Evolutionary conservation across 306 rosid genomes (phyloP).

Genomic region (Argentina anserina): DNA sequence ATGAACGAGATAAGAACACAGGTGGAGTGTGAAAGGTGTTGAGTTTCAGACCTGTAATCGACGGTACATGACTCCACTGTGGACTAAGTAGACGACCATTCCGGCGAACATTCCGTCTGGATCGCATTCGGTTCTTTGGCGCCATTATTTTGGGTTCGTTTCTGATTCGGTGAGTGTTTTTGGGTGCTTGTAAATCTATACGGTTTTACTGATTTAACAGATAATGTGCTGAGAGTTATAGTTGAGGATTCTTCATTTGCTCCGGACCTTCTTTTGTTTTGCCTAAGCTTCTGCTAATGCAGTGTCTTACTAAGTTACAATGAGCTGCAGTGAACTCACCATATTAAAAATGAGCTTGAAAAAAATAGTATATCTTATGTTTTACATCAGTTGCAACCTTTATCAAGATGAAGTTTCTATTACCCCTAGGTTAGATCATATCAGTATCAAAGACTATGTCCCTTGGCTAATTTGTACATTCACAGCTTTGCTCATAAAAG

Average conservation of each 20-base stretch:
- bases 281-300: too few relatives aligned
- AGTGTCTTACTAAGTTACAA: too few relatives aligned
- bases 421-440: neutral
- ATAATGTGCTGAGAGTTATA: too few relatives aligned
- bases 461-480: constrained; percentile 1
- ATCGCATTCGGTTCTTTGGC: constrained; percentile 48
- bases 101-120: constrained; percentile 65
- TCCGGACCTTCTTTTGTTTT: too few relatives aligned
- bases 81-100: constrained; percentile 56
- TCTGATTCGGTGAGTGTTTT: constrained; percentile 1
- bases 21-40: neutral
- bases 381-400: too few relatives aligned
- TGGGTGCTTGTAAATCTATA: neutral
- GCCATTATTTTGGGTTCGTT: constrained; percentile 38
- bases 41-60: constrained; percentile 55
- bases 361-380: too few relatives aligned
- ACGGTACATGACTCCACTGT: constrained; percentile 68
- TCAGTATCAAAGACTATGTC: neutral
- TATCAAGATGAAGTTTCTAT: too few relatives aligned
- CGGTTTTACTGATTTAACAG: constrained; percentile 1
- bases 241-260: too few relatives aligned
- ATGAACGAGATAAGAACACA: neutral
- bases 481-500: constrained; percentile 5
- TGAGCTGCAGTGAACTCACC: too few relatives aligned
- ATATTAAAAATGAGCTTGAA: too few relatives aligned